Conservation (phyloP, 352 stramenopile species). For the Phytophthora kernoviae region DNA sequence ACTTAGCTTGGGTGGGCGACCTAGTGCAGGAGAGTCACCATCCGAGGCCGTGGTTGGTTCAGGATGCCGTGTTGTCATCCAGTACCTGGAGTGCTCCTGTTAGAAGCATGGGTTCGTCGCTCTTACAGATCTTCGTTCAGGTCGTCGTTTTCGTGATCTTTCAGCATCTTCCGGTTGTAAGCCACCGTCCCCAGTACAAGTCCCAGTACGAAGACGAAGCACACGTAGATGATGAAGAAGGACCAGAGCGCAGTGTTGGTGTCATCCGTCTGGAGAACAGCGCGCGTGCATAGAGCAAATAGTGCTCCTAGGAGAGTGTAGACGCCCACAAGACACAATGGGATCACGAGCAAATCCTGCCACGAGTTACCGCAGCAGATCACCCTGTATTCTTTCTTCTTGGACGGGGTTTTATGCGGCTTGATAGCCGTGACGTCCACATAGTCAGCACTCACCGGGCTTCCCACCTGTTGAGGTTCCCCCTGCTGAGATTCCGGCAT, state of each 20-base stretch:
- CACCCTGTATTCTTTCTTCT: conserved; percentile 40
- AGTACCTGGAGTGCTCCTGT: neutral
- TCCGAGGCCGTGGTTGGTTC: neutral
- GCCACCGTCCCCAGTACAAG: conserved; percentile 64
- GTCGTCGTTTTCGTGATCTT: conserved; percentile 48
- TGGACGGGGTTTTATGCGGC: conserved; percentile 43
- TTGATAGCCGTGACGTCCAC: conserved; percentile 61
- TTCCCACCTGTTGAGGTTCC: conserved; percentile 10
- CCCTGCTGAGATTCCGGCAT: conserved; percentile 25
- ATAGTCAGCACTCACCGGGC: conserved; percentile 32
- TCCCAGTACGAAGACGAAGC: conserved; percentile 64
- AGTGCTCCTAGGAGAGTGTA: conserved; percentile 69
- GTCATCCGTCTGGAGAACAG: conserved; percentile 79
- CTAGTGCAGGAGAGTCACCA: too few species aligned
- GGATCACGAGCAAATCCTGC: conserved; percentile 74
- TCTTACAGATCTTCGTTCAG: conserved; percentile 22
- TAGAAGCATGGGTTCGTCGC: neutral
- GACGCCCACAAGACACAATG: conserved; percentile 57
- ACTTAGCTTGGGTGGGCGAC: conserved; percentile 8
- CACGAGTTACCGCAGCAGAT: conserved; percentile 80
- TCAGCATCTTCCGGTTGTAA: conserved; percentile 69
- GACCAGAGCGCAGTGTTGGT: conserved; percentile 80
- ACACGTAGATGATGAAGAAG: conserved; percentile 77
- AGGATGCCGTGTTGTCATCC: neutral
- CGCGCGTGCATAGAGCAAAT: conserved; percentile 73